These are phyloP conservation scores for Colletotrichum phormii DNA, from an alignment of 2,329 filamentous ascomycete species.

Conservation along the genomic window DNA sequence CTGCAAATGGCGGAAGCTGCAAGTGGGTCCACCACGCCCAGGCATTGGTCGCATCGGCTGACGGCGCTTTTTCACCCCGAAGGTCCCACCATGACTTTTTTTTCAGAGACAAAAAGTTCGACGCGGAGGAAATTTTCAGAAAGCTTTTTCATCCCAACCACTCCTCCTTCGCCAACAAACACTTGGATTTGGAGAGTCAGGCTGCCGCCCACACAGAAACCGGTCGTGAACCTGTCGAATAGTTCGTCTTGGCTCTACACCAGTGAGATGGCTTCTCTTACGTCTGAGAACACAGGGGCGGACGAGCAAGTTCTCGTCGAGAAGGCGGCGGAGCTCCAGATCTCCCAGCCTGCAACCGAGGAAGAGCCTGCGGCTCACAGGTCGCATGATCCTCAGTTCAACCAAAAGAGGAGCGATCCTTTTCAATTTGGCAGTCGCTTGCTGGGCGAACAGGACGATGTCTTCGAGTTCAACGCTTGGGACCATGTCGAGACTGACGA, in stretches of 20 bases:
- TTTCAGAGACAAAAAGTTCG: conserved; percentile 26
- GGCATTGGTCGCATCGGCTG: conserved; percentile 18
- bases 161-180: conserved; percentile 7
- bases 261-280: conserved; percentile 25
- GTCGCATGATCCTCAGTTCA: conserved; percentile 77
- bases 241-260: not conserved
- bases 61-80: conserved; percentile 24
- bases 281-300: conserved; percentile 4
- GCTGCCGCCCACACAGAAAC: conserved; percentile 4
- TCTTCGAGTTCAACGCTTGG: conserved; percentile 99
- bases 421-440: conserved; percentile 95
- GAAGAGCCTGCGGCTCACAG: conserved; percentile 66
- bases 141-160: not conserved
- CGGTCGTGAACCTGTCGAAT: not conserved
- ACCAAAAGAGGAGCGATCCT: conserved; percentile 88
- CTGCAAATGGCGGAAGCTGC: not conserved
- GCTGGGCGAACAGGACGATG: conserved; percentile 85
- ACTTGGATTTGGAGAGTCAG: conserved; percentile 13
- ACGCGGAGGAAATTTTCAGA: conserved; percentile 4
- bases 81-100: conserved; percentile 15
- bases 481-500: conserved; percentile 96
- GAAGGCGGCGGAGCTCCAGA: conserved; percentile 40
- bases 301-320: conserved; percentile 40
- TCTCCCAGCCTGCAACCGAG: conserved; percentile 29
- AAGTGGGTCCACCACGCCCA: not conserved